These are phyloP conservation scores for Phytopythium aichiense DNA, from an alignment of 352 stramenopile genomes.

Conservation along the genomic window DNA sequence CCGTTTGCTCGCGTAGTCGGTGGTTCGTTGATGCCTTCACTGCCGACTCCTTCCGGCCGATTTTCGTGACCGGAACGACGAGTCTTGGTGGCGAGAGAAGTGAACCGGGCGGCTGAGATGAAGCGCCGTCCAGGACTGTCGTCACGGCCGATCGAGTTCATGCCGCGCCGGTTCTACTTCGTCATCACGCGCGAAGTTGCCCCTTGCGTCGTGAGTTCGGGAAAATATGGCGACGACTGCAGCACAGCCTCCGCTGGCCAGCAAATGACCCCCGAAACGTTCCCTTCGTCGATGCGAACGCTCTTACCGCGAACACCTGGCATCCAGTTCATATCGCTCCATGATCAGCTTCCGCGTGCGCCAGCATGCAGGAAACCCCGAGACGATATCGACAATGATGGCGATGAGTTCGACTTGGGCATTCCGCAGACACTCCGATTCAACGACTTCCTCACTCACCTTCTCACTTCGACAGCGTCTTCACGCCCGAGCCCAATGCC, in stretches of 20 bases:
- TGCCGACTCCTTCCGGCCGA: neutral
- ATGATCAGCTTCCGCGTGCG: conserved; percentile 20
- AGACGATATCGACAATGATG: neutral
- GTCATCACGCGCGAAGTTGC: conserved; percentile 37
- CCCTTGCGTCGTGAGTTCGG: conserved; percentile 10
- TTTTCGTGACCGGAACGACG: neutral
- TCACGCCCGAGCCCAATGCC: neutral
- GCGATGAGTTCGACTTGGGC: conserved; percentile 22
- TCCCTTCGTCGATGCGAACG: conserved; percentile 2
- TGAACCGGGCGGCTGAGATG: conserved; percentile 20
- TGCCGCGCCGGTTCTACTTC: conserved; percentile 49
- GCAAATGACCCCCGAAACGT: neutral
- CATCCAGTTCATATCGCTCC: conserved; percentile 39
- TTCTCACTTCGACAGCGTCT: conserved; percentile 10
- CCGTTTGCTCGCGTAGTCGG: neutral
- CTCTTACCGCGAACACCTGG: conserved; percentile 33
- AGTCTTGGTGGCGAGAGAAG: neutral
- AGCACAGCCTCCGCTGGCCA: neutral
- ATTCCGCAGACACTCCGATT: conserved; percentile 42
- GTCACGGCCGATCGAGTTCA: conserved; percentile 52
- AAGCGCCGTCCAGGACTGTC: conserved; percentile 34
- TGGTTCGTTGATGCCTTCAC: neutral
- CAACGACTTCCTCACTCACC: conserved; percentile 40
- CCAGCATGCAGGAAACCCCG: neutral
- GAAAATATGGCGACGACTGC: neutral